Base-by-base conservation (phyloP, 2,329 filamentous ascomycete species). In the Paecilomyces sp. region DNA sequence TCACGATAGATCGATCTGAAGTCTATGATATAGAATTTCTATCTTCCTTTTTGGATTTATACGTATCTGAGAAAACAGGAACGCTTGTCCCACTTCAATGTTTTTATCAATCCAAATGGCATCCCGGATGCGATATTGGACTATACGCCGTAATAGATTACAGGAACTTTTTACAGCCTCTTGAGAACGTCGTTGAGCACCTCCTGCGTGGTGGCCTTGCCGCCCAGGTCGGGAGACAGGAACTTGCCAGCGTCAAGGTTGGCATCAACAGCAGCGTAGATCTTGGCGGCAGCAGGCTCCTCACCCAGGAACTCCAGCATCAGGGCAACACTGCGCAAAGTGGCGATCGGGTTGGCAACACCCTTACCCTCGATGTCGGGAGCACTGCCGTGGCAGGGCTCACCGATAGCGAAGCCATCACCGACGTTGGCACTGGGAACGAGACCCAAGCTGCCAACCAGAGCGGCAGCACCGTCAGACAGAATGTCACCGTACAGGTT, bases 401-500 rank as follows among this genome's bases (percentile, higher is more conserved):
- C 94, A 65, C 94, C 94, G 70, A 99, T 97, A 66, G 91, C 94
- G 73, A 97, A 97, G 52, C 85, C 85, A 75, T 96, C 90, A 65
- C 94, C 92, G 11, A 99, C 94, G 74, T 99, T 99, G 67, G 94
- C 94, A 67, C 87, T 91, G 54, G 94, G 94, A 0, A 99, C 94
- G 47, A 99, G 86, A 65, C 94, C 94, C 41, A 99, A 81, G 58
- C 88, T 92, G 54, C 93, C 94, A 30, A 97, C 93, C 31, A 97
- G 86, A 2, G 94, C 94, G 28, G 94, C 94, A 56, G 94, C 93
- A 65, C 92, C 93, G 75, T 99, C 94, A 1, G 92, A 96, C 47
- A 99, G 83, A 67, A 99, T 94, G 77, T 99, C 94, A 66, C 94
- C 94, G 79, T 99, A 97, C 62, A 99, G 84, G 80, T 97, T 97